Conservation (phyloP, 2,329 filamentous ascomycete genomes). For the Diaporthe australafricana region DNA sequence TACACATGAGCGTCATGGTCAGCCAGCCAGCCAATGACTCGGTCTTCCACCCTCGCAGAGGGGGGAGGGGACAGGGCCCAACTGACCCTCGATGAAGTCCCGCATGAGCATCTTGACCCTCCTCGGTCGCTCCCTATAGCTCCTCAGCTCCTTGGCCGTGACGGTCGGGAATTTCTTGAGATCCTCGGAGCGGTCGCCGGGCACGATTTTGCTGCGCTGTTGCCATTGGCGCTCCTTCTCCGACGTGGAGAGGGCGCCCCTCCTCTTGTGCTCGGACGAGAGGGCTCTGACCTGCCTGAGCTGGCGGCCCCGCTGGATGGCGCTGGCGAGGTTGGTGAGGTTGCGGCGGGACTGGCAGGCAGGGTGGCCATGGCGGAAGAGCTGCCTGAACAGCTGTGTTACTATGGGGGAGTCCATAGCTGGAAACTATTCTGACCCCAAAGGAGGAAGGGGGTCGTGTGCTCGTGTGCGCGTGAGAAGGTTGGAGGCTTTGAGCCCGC, state of each 20-base stretch:
- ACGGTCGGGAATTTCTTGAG: slow-evolving; percentile 86
- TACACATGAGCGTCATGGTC: neutral
- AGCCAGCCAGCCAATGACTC: neutral
- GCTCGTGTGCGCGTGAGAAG: neutral
- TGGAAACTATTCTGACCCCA: neutral
- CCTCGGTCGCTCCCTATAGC: slow-evolving; percentile 79
- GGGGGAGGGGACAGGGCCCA: neutral
- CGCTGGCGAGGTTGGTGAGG: slow-evolving; percentile 50
- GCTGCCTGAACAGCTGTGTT: slow-evolving; percentile 83
- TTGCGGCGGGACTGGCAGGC: slow-evolving; percentile 68
- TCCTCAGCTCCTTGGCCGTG: slow-evolving; percentile 82
- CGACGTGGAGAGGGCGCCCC: slow-evolving; percentile 43
- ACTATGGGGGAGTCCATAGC: slow-evolving; percentile 85
- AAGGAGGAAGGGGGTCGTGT: neutral
- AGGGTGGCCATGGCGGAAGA: slow-evolving; percentile 76
- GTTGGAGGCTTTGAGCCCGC: neutral
- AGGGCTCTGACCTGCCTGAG: slow-evolving; percentile 47
- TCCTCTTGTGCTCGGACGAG: slow-evolving; percentile 37
- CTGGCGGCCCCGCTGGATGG: slow-evolving; percentile 53
- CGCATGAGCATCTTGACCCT: slow-evolving; percentile 96
- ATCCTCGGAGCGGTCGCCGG: slow-evolving; percentile 82
- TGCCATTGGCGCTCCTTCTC: slow-evolving; percentile 82
- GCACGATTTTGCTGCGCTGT: slow-evolving; percentile 81
- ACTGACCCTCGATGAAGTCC: slow-evolving; percentile 93
- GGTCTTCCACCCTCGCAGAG: neutral